Conservation (phyloP, 768 basidiomycete species). For the Terana coerulea region DNA sequence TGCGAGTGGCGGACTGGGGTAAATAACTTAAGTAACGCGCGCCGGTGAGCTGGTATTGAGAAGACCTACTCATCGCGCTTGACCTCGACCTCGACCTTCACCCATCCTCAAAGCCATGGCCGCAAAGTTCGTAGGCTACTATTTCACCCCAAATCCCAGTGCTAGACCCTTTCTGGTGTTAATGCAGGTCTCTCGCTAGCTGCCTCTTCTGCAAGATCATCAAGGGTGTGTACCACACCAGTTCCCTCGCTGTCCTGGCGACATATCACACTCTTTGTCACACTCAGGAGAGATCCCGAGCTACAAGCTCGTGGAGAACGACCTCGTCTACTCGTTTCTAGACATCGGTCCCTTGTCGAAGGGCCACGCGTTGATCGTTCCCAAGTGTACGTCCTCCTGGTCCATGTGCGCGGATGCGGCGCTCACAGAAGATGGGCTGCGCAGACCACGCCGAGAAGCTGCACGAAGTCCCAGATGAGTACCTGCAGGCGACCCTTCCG, state of each 20-base stretch:
- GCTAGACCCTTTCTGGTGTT: neutral
- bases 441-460: constrained; percentile 83
- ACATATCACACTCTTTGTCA: neutral
- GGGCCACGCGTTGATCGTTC: constrained; percentile 90
- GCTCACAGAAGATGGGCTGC: constrained; percentile 5
- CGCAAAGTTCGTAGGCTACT: constrained; percentile 1
- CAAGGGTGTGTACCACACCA: constrained; percentile 50
- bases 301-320: constrained; percentile 79
- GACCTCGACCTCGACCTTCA: neutral
- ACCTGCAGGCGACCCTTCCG: constrained; percentile 70
- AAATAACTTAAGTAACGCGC: no score
- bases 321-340: constrained; percentile 79
- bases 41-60: no score
- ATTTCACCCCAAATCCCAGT: neutral
- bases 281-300: constrained; percentile 81
- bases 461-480: constrained; percentile 85
- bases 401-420: neutral
- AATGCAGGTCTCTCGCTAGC: constrained; percentile 38
- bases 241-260: neutral
- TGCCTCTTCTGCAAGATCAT: constrained; percentile 97
- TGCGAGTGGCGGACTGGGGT: no score
- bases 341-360: constrained; percentile 89
- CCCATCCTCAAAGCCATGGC: constrained; percentile 1
- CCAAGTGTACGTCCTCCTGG: constrained; percentile 62
- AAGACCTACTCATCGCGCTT: no score